These are phyloP conservation scores for Phytophthora tentaculata DNA, from an alignment of 352 stramenopile species.

Conservation along the genomic window DNA sequence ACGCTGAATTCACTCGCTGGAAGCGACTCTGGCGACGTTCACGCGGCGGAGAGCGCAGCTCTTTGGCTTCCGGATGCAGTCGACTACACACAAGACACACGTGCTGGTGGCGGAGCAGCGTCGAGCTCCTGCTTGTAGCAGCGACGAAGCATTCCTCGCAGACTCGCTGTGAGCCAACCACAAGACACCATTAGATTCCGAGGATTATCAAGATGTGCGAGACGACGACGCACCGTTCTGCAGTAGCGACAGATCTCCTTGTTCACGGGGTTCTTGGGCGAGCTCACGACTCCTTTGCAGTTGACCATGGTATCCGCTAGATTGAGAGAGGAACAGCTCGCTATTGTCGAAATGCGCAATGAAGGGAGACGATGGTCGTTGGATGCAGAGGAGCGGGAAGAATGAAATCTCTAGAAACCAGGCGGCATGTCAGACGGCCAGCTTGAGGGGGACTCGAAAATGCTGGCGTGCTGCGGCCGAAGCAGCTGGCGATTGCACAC, in stretches of 20 bases:
- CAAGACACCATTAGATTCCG: slow-evolving; percentile 14
- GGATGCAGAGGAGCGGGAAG: slow-evolving; percentile 25
- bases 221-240: slow-evolving; percentile 22
- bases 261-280: slow-evolving; percentile 2
- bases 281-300: slow-evolving; percentile 20
- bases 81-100: slow-evolving; percentile 29
- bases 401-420: slow-evolving; percentile 29
- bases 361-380: neutral
- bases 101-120: slow-evolving; percentile 23
- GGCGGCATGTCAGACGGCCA: slow-evolving; percentile 26
- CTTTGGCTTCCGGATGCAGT: slow-evolving; percentile 18
- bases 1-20: slow-evolving; percentile 21
- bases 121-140: slow-evolving; percentile 11
- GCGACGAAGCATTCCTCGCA: slow-evolving; percentile 31
- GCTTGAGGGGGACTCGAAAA: slow-evolving; percentile 22
- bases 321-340: neutral
- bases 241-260: slow-evolving; percentile 41
- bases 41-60: slow-evolving; percentile 6
- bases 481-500: slow-evolving; percentile 30
- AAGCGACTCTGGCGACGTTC: slow-evolving; percentile 18
- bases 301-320: slow-evolving; percentile 30
- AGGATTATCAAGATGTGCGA: neutral
- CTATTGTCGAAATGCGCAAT: slow-evolving; percentile 24
- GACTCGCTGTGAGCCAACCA: slow-evolving; percentile 26
- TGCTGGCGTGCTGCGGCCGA: slow-evolving; percentile 23